Percentiles rank a stretch among this genome's conserved stretches.
Conservation (phyloP, 108 stramenopile species). For the Skeletonema potamos region DNA sequence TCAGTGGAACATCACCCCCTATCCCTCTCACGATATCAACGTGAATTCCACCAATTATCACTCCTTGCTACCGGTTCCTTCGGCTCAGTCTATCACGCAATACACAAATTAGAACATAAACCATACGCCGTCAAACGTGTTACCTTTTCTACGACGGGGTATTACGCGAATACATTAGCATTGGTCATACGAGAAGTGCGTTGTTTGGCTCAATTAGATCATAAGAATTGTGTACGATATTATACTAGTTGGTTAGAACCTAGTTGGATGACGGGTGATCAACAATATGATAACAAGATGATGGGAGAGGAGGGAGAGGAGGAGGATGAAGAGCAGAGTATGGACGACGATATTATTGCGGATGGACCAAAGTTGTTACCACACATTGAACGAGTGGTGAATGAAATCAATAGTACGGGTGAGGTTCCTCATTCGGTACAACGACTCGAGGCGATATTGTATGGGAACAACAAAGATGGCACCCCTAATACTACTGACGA, state of each 20-base stretch:
- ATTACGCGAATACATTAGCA: slow-evolving; percentile 63
- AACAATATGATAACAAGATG: slow-evolving; percentile 17
- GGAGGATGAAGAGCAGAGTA: neutral
- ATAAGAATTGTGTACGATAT: slow-evolving; percentile 91
- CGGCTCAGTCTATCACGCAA: slow-evolving; percentile 87
- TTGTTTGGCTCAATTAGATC: slow-evolving; percentile 83
- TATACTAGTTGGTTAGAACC: slow-evolving; percentile 94
- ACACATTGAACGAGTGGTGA: slow-evolving; percentile 33
- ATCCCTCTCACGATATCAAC: slow-evolving; percentile 76
- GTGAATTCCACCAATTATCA: slow-evolving; percentile 74
- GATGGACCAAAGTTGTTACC: slow-evolving; percentile 28
- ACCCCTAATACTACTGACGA: slow-evolving; percentile 13
- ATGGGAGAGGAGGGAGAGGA: neutral
- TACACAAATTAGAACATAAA: slow-evolving; percentile 74
- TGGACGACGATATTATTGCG: neutral
- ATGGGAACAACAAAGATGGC: slow-evolving; percentile 2
- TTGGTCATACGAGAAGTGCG: slow-evolving; percentile 87
- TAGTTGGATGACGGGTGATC: slow-evolving; percentile 79
- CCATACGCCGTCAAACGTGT: slow-evolving; percentile 86
- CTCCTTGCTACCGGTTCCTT: slow-evolving; percentile 84
- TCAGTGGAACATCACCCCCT: slow-evolving; percentile 78
- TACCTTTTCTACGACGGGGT: slow-evolving; percentile 74
- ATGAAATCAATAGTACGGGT: slow-evolving; percentile 23
- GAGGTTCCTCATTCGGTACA: slow-evolving; percentile 32
- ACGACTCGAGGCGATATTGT: slow-evolving; percentile 41